Evolutionary conservation across 176 grass and related monocot genomes (phyloP), one percentile per base, ranked within the genome.

Genomic region (Sorghum bicolor): DNA sequence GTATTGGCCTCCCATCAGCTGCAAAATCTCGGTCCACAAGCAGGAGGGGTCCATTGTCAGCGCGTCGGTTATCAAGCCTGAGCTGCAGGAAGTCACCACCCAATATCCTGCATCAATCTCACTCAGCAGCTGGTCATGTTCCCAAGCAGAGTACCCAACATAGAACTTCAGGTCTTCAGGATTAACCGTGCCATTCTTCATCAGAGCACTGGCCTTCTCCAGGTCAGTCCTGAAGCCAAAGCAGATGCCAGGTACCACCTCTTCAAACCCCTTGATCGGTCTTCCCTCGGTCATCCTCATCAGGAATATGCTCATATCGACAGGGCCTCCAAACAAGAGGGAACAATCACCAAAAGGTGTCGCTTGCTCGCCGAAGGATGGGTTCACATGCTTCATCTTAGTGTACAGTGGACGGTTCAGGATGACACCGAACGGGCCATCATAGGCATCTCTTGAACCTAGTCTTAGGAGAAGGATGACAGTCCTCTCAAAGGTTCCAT

Each of bases 31-130:
- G 75, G 85, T 84, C 96, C 96, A 95, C 45, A 98, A 40, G 57
- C 72, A 77, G 8, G 91, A 84, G 1, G 93, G 87, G 55, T 81
- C 82, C 0, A 22, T 79, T 0, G 31, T 70, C 62, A 92, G 14
- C 0, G 90, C 84, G 2, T 88, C 87, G 0, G 31, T 86, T 17
- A 98, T 92, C 85, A 95, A 74, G 3, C 84, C 79, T 1, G 87
- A 78, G 85, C 93, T 98, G 85, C 93, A 93, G 17, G 96, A 94
- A 29, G 93, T 90, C 19, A 95, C 91, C 13, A 92, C 87, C 93
- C 96, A 98, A 82, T 92, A 98, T 73, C 90, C 89, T 7, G 43
- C 71, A 12, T 90, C 86, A 3, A 99, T 94, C 88, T 99, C 97
- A 74, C 81, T 75, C 70, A 94, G 55, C 81, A 99, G 68, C 81